Evolutionary conservation across 2,329 filamentous ascomycete genomes (phyloP).

Genomic region (Venturia carpophila): DNA sequence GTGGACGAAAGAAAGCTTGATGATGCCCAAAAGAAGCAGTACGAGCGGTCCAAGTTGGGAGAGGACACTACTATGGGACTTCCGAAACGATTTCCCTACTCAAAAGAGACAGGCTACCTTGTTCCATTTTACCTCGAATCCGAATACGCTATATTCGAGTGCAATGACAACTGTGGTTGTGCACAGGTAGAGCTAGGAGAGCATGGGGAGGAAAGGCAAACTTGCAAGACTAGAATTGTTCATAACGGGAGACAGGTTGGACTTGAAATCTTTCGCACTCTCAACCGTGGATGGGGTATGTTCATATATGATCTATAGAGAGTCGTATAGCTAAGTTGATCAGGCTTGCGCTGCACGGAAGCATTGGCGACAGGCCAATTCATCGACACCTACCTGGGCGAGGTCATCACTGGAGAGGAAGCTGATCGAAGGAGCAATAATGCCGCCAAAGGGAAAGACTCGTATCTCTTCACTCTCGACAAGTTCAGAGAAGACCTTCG

Average conservation of each 20-base stretch:
- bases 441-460: constrained; percentile 58
- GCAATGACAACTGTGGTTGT: constrained; percentile 64
- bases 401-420: constrained; percentile 45
- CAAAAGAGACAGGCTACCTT: constrained; percentile 27
- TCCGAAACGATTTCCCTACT: constrained; percentile 57
- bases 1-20: constrained; percentile 36
- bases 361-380: constrained; percentile 66
- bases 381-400: constrained; percentile 69
- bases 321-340: not conserved
- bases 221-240: constrained; percentile 69
- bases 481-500: constrained; percentile 61
- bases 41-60: constrained; percentile 19
- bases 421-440: constrained; percentile 56
- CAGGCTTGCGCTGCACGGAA: constrained; percentile 57
- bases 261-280: constrained; percentile 69
- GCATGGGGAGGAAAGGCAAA: constrained; percentile 26
- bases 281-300: constrained; percentile 68
- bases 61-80: constrained; percentile 30
- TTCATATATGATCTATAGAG: constrained; percentile 16
- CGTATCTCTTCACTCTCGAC: constrained; percentile 74
- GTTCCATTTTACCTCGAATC: constrained; percentile 37
- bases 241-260: constrained; percentile 63
- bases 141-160: constrained; percentile 63
- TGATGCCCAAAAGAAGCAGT: constrained; percentile 25
- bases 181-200: not conserved